Evolutionary conservation across 305 asterid genomes (phyloP).

Genomic region (Ilex paraguariensis): DNA sequence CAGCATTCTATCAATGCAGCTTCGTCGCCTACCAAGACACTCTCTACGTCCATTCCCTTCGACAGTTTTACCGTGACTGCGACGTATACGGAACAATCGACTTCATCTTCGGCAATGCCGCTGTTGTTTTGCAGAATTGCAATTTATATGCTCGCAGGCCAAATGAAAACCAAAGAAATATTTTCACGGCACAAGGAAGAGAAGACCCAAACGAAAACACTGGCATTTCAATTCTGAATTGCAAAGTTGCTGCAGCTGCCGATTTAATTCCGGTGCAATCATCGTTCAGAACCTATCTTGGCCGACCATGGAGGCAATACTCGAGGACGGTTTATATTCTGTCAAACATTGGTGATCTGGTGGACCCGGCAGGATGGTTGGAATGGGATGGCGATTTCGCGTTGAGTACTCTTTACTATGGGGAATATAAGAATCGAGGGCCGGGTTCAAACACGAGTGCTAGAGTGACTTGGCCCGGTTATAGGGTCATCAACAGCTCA

Average conservation of each 20-base stretch:
- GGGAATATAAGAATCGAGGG: constrained; percentile 83
- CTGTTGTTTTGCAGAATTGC: constrained; percentile 75
- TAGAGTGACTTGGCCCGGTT: constrained; percentile 85
- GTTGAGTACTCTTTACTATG: constrained; percentile 49
- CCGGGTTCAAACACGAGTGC: constrained; percentile 73
- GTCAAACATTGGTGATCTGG: constrained; percentile 42
- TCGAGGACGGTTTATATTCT: constrained; percentile 68
- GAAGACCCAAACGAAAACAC: constrained; percentile 94
- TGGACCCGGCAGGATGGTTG: constrained; percentile 68
- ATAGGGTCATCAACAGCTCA: constrained; percentile 49
- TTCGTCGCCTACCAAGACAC: constrained; percentile 92
- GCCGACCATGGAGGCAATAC: constrained; percentile 83
- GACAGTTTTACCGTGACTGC: constrained; percentile 85
- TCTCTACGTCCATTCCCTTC: constrained; percentile 82
- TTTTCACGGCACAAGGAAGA: constrained; percentile 89
- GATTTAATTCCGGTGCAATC: constrained; percentile 69
- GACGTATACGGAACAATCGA: constrained; percentile 88
- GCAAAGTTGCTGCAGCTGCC: constrained; percentile 77
- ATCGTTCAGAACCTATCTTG: constrained; percentile 49
- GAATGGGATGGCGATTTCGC: constrained; percentile 71
- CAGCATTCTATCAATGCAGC: constrained; percentile 77
- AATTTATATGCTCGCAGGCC: constrained; percentile 83
- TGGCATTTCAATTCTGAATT: constrained; percentile 67
- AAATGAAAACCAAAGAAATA: constrained; percentile 48
- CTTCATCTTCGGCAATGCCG: constrained; percentile 93